Base-by-base conservation (phyloP, 2,329 filamentous ascomycete species). In the Ceratocystis papillata region DNA sequence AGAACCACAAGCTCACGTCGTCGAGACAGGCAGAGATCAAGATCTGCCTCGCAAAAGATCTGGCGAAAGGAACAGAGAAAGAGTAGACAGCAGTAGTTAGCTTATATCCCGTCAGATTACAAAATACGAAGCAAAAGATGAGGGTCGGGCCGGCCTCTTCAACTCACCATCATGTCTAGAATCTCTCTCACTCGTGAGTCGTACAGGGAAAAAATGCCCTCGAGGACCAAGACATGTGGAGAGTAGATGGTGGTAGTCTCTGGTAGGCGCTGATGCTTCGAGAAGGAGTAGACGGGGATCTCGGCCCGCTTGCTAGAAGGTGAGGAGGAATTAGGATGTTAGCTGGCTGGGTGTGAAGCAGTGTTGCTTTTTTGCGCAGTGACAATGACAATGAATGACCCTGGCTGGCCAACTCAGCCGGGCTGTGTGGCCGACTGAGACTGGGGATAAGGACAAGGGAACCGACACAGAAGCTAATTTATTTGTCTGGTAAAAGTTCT, bases 31-130 rank as follows among this genome's bases (percentile, higher is more conserved):
- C 94, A 99, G 1, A 95, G 88, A 75, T 99, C 94, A 69, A 88
- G 87, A 75, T 99, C 94, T 50, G 94, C 95, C 76, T 97, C 94
- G 68, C 94, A 95, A 74, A 96, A 99, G 64, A 99, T 95, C 88
- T 85, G 70, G 45, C 37, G 37, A 25, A 50, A 45, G 10, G 8
- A 17, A 25, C 5, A 25, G 3, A 30, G 28, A 3, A 46, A n/a
- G 12, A 44, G 37, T 37, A 37, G 33, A 12, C 33, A 37, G 6
- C 22, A 41, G 5, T n/a, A 44, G 22, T 46, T 6, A 53, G 48
- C 7, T 12, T 41, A 25, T 53, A 20, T 53, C 20, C 3, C 8
- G 8, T 2, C 20, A 5, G 25, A 15, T 22, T 17, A 62, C 45
- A n/a, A 50, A 50, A 53, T 25, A 28, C 3, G 2, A 10, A 15